These are phyloP conservation scores for Sporobolus alterniflorus DNA, from an alignment of 202 grass and related monocot species.

Conservation along the genomic window DNA sequence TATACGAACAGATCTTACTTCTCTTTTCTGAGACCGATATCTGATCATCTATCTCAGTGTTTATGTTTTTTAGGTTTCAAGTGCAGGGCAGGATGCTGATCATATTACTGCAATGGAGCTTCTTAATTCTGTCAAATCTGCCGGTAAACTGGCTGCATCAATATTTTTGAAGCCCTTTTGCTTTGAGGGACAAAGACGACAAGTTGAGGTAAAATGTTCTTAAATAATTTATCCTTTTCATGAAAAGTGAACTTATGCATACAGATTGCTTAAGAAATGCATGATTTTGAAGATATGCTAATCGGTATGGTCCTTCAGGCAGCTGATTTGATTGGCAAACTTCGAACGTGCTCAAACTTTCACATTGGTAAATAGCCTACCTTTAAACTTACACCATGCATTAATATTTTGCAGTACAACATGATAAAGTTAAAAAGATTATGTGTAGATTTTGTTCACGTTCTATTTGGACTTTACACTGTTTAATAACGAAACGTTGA, in stretches of 20 bases:
- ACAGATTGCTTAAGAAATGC: slow-evolving; percentile 1
- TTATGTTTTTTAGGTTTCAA: slow-evolving; percentile 66
- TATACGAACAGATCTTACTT: neutral
- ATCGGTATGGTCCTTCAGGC: slow-evolving; percentile 55
- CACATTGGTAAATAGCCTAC: slow-evolving; percentile 68
- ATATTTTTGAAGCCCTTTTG: slow-evolving; percentile 93
- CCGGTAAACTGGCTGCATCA: slow-evolving; percentile 73
- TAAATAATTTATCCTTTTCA: neutral
- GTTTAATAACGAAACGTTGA: slow-evolving; percentile 1
- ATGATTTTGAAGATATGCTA: neutral
- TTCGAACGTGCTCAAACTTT: slow-evolving; percentile 76
- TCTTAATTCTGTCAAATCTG: slow-evolving; percentile 72
- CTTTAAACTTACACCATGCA: neutral
- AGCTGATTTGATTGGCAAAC: slow-evolving; percentile 72
- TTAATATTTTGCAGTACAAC: slow-evolving; percentile 6
- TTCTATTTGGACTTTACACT: slow-evolving; percentile 4
- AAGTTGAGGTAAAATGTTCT: slow-evolving; percentile 65
- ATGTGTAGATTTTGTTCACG: neutral
- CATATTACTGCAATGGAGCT: slow-evolving; percentile 79
- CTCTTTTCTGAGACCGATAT: neutral
- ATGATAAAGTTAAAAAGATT: slow-evolving; percentile 13
- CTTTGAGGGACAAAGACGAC: slow-evolving; percentile 93
- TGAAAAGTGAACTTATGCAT: slow-evolving; percentile 18
- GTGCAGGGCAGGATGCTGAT: slow-evolving; percentile 74
- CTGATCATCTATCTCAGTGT: slow-evolving; percentile 18